These are phyloP conservation scores for Sugiyamaella mastotermitis DNA, from an alignment of 805 yeast species.

Conservation along the genomic window DNA sequence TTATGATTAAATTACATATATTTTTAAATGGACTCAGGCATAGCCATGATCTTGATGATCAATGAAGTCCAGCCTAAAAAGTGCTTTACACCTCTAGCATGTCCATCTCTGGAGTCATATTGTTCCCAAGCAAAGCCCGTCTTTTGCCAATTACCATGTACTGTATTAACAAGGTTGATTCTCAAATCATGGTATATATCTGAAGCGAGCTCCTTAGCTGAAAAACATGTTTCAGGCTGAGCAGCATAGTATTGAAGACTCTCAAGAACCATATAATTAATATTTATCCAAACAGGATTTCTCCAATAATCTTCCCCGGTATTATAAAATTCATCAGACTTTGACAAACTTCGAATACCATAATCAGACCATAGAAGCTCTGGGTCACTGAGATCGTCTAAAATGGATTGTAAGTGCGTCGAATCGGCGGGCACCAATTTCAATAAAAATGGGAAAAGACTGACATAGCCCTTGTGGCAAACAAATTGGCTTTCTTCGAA, in stretches of 20 bases:
- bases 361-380: conserved; percentile 67
- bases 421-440: conserved; percentile 51
- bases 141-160: conserved; percentile 58
- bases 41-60: conserved; percentile 71
- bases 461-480: conserved; percentile 87
- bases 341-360: conserved; percentile 80
- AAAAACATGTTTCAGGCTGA: conserved; percentile 28
- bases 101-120: conserved; percentile 72
- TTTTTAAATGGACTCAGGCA: too few species aligned
- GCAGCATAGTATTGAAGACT: conserved; percentile 52
- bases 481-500: conserved; percentile 58
- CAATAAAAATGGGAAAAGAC: conserved; percentile 78
- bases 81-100: conserved; percentile 75
- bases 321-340: conserved; percentile 56
- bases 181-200: conserved; percentile 56
- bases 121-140: conserved; percentile 91
- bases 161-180: conserved; percentile 59
- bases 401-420: conserved; percentile 42
- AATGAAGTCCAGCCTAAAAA: conserved; percentile 94
- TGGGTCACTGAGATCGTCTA: conserved; percentile 60
- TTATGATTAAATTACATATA: too few species aligned
- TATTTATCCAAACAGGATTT: conserved; percentile 88
- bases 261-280: conserved; percentile 77
- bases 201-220: conserved; percentile 36
- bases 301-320: conserved; percentile 93